These are phyloP conservation scores for Vigna radiata DNA, from an alignment of 306 rosid genomes.

Conservation along the genomic window DNA sequence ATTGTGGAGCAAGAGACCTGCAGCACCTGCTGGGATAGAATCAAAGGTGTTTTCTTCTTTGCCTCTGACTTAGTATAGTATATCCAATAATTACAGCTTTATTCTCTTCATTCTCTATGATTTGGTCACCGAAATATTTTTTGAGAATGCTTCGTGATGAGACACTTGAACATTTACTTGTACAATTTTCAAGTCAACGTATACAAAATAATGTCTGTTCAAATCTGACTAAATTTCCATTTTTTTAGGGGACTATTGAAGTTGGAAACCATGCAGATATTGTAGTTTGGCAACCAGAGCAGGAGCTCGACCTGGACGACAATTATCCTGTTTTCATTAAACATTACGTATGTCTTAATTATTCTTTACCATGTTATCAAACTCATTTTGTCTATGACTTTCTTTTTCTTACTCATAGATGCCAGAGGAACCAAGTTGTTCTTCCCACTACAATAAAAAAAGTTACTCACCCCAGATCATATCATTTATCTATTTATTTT, in stretches of 20 bases:
- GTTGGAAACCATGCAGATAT: slow-evolving; percentile 41
- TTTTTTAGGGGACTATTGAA: too few species aligned
- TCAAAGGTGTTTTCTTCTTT: slow-evolving; percentile 64
- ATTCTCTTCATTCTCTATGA: slow-evolving; percentile 16
- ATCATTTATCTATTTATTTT: slow-evolving; percentile 3
- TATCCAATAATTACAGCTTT: slow-evolving; percentile 5
- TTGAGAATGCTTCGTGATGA: too few species aligned
- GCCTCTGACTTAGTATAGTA: slow-evolving; percentile 22
- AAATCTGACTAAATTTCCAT: too few species aligned
- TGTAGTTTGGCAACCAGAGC: too few species aligned
- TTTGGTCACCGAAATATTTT: not conserved
- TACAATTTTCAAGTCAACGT: too few species aligned
- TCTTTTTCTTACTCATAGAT: not conserved
- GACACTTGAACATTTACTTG: not conserved
- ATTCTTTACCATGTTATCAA: too few species aligned
- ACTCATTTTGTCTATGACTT: too few species aligned
- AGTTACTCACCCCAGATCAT: not conserved
- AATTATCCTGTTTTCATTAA: too few species aligned
- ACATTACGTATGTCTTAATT: too few species aligned
- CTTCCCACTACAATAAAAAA: not conserved
- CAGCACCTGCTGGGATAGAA: slow-evolving; percentile 73
- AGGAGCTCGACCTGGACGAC: too few species aligned
- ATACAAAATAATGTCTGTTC: too few species aligned
- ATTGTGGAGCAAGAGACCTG: slow-evolving; percentile 97
- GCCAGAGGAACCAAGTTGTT: not conserved